Evolutionary conservation across 345 rosid genomes (phyloP).

Genomic region (Heritiera littoralis): DNA sequence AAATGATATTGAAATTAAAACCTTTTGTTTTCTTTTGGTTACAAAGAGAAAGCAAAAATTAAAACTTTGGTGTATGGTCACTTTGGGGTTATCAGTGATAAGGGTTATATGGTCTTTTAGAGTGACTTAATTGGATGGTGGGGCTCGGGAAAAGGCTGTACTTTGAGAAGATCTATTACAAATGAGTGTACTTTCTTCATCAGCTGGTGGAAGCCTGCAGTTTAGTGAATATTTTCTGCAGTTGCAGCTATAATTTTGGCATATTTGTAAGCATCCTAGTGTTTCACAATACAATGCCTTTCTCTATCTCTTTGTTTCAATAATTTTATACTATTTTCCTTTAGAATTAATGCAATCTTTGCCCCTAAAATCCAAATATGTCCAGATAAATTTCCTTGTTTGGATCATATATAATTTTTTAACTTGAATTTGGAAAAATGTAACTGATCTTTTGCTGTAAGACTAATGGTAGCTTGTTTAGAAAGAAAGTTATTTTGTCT

Average conservation of each 20-base stretch:
- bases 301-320: slow-evolving; percentile 6
- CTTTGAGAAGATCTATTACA: background rate
- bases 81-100: background rate
- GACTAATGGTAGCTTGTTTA: background rate
- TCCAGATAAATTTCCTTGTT: background rate
- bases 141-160: background rate
- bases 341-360: background rate
- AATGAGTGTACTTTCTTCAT: background rate
- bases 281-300: background rate
- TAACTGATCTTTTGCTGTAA: background rate
- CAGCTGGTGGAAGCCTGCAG: background rate
- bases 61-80: background rate
- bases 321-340: background rate
- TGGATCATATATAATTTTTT: background rate
- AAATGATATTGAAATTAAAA: too few species aligned
- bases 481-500: slow-evolving; percentile 3
- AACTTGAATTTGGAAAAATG: background rate
- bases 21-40: too few species aligned
- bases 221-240: background rate
- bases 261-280: background rate
- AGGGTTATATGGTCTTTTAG: background rate
- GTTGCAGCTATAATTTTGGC: background rate
- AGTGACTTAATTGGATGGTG: background rate
- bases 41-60: too few species aligned
- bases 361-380: background rate